phyloP scores from a whole-genome alignment of 148 eudicot genomes.

The Dianthus caryophyllus region DNA sequence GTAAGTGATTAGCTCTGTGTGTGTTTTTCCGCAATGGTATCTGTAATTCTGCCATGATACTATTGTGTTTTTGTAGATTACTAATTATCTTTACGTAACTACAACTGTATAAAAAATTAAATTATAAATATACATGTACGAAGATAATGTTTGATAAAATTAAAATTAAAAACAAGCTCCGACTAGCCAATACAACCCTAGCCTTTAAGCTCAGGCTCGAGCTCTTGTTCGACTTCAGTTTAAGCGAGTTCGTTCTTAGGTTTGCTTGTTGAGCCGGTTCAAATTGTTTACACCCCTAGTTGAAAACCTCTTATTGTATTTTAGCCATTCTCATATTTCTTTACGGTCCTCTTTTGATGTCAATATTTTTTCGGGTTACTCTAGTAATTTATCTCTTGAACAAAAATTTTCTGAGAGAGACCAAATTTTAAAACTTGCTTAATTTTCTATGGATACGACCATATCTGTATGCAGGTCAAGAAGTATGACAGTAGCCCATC shows the following conservation, averaged over 20 bases:
- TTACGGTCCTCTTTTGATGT: background rate
- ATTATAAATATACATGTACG: too few relatives aligned
- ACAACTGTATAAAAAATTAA: too few relatives aligned
- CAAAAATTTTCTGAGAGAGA: background rate
- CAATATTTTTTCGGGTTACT: background rate
- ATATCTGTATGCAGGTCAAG: conserved; percentile 49
- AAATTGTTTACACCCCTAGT: too few relatives aligned
- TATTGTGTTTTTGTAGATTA: too few relatives aligned
- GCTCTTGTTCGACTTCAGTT: too few relatives aligned
- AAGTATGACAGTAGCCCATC: conserved; percentile 56
- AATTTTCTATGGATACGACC: background rate
- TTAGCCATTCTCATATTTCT: background rate
- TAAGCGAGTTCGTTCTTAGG: too few relatives aligned
- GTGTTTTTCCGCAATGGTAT: background rate
- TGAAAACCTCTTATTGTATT: background rate
- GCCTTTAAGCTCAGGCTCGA: too few relatives aligned
- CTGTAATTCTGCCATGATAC: background rate
- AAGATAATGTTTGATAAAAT: too few relatives aligned
- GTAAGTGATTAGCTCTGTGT: conserved; percentile 33
- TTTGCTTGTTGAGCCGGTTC: too few relatives aligned
- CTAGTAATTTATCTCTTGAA: conserved; percentile 2
- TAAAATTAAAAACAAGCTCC: too few relatives aligned
- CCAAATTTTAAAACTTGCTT: background rate
- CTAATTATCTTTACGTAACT: too few relatives aligned
- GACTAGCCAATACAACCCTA: too few relatives aligned